Evolutionary conservation across 1,284 basidiomycete genomes (phyloP).

Genomic region (Cryptococcus hybrid): DNA sequence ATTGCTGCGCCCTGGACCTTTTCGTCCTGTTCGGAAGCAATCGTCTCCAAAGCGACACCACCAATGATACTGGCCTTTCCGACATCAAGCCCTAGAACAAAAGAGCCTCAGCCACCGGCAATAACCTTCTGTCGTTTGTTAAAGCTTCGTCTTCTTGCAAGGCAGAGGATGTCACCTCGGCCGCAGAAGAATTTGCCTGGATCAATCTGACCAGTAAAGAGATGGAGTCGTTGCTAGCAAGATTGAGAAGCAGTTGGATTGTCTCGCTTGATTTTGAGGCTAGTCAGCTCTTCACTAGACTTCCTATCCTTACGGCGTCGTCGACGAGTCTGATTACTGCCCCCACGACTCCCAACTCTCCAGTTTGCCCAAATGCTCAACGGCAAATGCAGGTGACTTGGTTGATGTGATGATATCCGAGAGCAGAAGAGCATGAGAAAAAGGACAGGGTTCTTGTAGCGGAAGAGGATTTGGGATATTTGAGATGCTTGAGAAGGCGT

Average conservation of each 20-base stretch:
- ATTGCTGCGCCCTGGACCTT: slow-evolving; percentile 3
- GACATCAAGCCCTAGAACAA: slow-evolving; percentile 1
- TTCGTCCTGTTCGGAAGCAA: neutral
- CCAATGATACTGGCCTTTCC: neutral
- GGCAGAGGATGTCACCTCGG: slow-evolving; percentile 6
- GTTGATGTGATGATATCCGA: slow-evolving; percentile 12
- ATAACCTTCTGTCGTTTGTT: slow-evolving; percentile 15
- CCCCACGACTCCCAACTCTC: slow-evolving; percentile 1
- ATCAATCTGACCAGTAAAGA: slow-evolving; percentile 17
- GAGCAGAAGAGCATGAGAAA: neutral
- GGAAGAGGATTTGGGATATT: slow-evolving; percentile 11
- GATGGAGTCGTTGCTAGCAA: slow-evolving; percentile 11
- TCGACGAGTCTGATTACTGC: slow-evolving; percentile 4
- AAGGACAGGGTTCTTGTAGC: neutral
- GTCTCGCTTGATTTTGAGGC: slow-evolving; percentile 13
- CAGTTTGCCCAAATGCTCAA: slow-evolving; percentile 13
- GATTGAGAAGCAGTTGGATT: slow-evolving; percentile 12
- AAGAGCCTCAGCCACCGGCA: slow-evolving; percentile 13
- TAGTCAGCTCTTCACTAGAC: neutral
- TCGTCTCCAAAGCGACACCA: neutral
- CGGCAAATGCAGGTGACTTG: slow-evolving; percentile 10
- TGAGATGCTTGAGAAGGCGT: slow-evolving; percentile 12
- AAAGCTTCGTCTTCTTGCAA: slow-evolving; percentile 3
- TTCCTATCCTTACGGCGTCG: neutral
- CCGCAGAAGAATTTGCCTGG: slow-evolving; percentile 5